These are phyloP conservation scores for Oryza australiensis DNA, from an alignment of 176 grass and related monocot genomes.

Conservation along the genomic window DNA sequence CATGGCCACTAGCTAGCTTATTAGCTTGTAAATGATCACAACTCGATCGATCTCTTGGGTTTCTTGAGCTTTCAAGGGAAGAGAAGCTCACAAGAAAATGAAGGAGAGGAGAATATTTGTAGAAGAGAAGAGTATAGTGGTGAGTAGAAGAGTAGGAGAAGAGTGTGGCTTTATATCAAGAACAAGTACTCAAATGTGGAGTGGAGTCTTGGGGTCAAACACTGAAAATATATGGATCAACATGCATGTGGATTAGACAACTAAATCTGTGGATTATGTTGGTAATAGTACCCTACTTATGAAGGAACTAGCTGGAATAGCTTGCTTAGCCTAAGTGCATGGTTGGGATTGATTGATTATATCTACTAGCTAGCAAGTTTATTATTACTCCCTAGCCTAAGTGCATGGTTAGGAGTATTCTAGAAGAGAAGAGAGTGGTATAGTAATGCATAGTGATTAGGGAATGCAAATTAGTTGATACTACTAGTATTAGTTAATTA, in stretches of 20 bases:
- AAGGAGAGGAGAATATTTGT: background rate
- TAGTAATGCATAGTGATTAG: too few species aligned
- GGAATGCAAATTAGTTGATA: too few species aligned
- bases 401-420: too few species aligned
- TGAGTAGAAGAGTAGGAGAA: conserved; percentile 45
- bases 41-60: background rate
- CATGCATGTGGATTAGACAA: background rate
- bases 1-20: conserved; percentile 20
- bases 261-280: background rate
- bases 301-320: background rate
- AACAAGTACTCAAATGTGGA: background rate
- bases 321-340: too few species aligned
- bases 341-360: too few species aligned
- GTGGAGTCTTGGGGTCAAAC: conserved; percentile 18
- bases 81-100: background rate
- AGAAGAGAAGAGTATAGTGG: background rate
- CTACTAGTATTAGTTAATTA: background rate
- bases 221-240: background rate
- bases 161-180: conserved; percentile 31
- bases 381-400: too few species aligned
- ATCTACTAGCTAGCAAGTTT: too few species aligned
- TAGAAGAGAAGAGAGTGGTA: too few species aligned
- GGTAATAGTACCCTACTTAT: background rate
- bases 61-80: background rate
- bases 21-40: too few species aligned